Evolutionary conservation across 2,329 filamentous ascomycete genomes (phyloP).

Genomic region (Bertia moriformis): DNA sequence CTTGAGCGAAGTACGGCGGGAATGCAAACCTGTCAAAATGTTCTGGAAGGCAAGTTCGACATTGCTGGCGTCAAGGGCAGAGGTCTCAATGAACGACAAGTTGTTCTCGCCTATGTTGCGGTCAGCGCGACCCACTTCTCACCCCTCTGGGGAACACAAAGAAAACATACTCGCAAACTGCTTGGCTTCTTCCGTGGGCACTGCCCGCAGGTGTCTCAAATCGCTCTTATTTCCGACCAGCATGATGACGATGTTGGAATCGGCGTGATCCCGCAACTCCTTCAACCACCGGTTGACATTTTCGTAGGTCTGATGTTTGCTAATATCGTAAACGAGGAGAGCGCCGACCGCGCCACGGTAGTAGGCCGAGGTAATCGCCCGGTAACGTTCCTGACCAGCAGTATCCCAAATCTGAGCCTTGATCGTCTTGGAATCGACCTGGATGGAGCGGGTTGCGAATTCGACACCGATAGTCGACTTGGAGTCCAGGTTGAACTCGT

Average conservation of each 20-base stretch:
- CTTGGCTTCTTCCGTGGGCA: constrained; percentile 95
- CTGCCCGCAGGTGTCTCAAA: constrained; percentile 93
- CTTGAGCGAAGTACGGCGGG: not conserved
- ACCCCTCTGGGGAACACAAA: too few species aligned
- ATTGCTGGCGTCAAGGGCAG: constrained; percentile 94
- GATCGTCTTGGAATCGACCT: constrained; percentile 98
- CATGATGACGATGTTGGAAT: constrained; percentile 99
- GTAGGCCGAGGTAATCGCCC: constrained; percentile 97
- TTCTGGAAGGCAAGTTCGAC: constrained; percentile 99
- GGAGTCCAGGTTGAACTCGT: constrained; percentile 99
- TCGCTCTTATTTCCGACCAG: constrained; percentile 99
- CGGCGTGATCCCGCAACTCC: constrained; percentile 92
- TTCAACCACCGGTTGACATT: constrained; percentile 99
- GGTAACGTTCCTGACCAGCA: constrained; percentile 94
- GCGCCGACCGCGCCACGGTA: constrained; percentile 95
- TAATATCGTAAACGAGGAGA: constrained; percentile 97
- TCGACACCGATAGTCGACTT: constrained; percentile 99
- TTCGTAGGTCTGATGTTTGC: constrained; percentile 98
- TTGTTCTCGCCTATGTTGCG: constrained; percentile 70
- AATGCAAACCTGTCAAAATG: constrained; percentile 75
- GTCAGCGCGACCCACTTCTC: constrained; percentile 14
- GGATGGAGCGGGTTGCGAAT: constrained; percentile 95
- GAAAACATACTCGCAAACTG: constrained; percentile 71
- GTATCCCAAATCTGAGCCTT: constrained; percentile 99
- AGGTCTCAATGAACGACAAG: constrained; percentile 97